Evolutionary conservation across 495 filamentous ascomycete genomes (phyloP).

Genomic region (Xylona heveae): DNA sequence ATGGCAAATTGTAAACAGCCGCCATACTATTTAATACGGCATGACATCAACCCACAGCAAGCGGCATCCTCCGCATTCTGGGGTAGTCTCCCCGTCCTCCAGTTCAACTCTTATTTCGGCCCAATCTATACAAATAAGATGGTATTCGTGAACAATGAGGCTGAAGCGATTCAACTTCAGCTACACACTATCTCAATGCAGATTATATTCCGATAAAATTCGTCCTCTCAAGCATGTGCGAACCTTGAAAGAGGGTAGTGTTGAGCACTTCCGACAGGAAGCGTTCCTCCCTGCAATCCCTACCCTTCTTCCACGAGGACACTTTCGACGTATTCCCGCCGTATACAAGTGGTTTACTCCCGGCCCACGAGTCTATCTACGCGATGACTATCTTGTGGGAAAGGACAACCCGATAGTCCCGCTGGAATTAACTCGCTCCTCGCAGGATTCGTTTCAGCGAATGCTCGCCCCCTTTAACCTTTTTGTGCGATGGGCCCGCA

Average conservation of each 20-base stretch:
- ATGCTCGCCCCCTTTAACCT: slow-evolving; percentile 32
- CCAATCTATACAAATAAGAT: no score
- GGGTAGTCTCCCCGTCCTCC: no score
- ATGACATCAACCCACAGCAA: no score
- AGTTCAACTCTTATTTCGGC: no score
- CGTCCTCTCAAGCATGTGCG: no score
- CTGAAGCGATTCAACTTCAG: no score
- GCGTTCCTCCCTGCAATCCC: slow-evolving; percentile 27
- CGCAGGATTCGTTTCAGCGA: slow-evolving; percentile 22
- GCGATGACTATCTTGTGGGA: slow-evolving; percentile 19
- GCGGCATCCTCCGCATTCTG: no score
- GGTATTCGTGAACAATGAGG: no score
- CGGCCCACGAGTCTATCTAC: slow-evolving; percentile 3
- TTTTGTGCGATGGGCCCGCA: slow-evolving; percentile 31
- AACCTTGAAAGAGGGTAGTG: slow-evolving; percentile 11
- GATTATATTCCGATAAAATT: no score
- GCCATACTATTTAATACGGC: no score
- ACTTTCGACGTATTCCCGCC: slow-evolving; percentile 26
- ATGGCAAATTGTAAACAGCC: no score
- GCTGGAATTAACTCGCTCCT: slow-evolving; percentile 28
- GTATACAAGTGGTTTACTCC: slow-evolving; percentile 29
- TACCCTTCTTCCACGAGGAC: slow-evolving; percentile 22
- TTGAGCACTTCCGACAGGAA: slow-evolving; percentile 25
- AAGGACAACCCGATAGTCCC: slow-evolving; percentile 32
- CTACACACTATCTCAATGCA: no score